A percentile compares a stretch with the other conserved stretches of the same genome.
Evolutionary conservation across 139 green algal species (phyloP).

Genomic region (Volvox africanus): DNA sequence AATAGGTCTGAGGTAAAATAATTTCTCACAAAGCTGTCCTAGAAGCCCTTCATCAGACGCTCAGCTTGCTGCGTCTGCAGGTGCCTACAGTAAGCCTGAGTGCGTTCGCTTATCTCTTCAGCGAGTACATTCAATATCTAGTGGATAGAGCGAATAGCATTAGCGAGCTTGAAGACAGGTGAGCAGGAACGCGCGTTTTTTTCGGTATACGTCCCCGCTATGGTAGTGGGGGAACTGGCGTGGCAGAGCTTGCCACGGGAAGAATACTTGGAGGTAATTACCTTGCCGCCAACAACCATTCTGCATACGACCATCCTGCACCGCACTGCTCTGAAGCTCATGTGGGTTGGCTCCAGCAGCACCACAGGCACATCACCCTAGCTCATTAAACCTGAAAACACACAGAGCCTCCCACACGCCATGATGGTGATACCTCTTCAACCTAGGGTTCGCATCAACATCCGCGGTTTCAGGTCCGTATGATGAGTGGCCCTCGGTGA

Average conservation of each 20-base stretch:
- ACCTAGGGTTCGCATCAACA: too few relatives aligned
- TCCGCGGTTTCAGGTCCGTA: too few relatives aligned
- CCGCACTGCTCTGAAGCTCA: neutral
- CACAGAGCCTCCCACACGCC: too few relatives aligned
- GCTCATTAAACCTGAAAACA: neutral
- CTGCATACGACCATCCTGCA: neutral
- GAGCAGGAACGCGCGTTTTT: neutral
- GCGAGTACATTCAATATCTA: slow-evolving; percentile 96
- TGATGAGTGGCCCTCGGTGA: too few relatives aligned
- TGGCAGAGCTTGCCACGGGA: too few relatives aligned
- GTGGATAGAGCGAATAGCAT: slow-evolving; percentile 89
- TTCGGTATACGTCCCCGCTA: too few relatives aligned
- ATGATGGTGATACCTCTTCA: too few relatives aligned
- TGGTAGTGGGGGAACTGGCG: too few relatives aligned
- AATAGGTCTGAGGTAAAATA: slow-evolving; percentile 70
- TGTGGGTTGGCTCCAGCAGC: neutral
- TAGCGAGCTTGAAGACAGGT: slow-evolving; percentile 93
- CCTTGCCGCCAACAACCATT: neutral
- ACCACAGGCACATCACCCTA: neutral
- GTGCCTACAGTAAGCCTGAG: slow-evolving; percentile 85
- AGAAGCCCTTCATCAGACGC: neutral
- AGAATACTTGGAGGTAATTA: too few relatives aligned
- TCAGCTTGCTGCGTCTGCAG: slow-evolving; percentile 37
- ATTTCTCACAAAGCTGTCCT: neutral
- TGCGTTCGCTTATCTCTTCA: slow-evolving; percentile 95